Conservation (phyloP, 306 rosid species). For the Acacia acuminata region DNA sequence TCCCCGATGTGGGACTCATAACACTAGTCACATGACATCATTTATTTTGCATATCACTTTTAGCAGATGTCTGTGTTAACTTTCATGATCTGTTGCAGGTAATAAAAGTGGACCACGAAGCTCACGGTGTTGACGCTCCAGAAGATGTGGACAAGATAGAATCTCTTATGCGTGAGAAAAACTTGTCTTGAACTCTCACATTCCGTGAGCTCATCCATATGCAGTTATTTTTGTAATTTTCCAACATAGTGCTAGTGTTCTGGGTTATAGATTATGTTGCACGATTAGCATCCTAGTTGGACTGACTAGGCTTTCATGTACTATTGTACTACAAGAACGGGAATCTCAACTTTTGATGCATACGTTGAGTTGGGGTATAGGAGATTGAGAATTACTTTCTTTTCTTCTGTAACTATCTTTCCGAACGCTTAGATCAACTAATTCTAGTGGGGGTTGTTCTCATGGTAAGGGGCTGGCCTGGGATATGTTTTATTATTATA, state of each 20-base stretch:
- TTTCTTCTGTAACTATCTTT: background rate
- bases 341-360: background rate
- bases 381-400: background rate
- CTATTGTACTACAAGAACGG: background rate
- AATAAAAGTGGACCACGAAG: conserved; percentile 90
- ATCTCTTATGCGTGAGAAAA: conserved; percentile 70
- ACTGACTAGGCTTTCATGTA: background rate
- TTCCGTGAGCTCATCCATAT: background rate
- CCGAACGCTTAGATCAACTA: no score
- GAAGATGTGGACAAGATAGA: conserved; percentile 90
- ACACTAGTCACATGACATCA: conserved; percentile 4
- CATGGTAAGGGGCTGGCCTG: no score
- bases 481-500: no score
- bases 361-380: background rate
- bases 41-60: background rate
- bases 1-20: no score
- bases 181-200: conserved; percentile 53
- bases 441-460: no score
- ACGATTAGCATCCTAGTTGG: background rate
- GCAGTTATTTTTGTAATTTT: background rate
- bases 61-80: background rate
- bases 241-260: background rate
- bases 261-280: background rate
- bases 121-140: conserved; percentile 91
- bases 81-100: conserved; percentile 54